These are phyloP conservation scores for Cronartium quercuum DNA, from an alignment of 1,284 basidiomycete species.

Conservation along the genomic window DNA sequence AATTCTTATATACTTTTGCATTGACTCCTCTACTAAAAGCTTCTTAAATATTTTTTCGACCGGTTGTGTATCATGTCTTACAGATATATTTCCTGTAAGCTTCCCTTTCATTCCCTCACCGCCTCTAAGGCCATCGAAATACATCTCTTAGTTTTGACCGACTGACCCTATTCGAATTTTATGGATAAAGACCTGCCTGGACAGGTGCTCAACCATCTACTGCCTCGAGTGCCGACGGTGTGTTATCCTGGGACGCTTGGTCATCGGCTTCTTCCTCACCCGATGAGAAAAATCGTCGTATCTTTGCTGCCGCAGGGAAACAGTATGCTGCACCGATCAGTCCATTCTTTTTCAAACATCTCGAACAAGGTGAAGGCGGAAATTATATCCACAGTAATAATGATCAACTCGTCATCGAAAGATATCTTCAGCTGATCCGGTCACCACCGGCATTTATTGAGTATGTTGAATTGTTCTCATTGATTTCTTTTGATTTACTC, in stretches of 20 bases:
- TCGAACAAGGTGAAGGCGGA: neutral
- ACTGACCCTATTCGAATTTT: neutral
- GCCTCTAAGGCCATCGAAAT: neutral
- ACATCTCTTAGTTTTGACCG: neutral
- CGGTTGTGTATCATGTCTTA: neutral
- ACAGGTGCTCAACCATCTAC: slow-evolving; percentile 3
- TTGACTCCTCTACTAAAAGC: neutral
- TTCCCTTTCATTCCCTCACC: neutral
- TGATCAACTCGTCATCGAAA: slow-evolving; percentile 6
- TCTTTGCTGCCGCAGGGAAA: slow-evolving; percentile 3
- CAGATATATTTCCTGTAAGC: slow-evolving; percentile 34
- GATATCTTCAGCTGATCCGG: neutral
- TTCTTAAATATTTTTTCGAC: neutral
- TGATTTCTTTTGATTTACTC: neutral
- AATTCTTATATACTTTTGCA: too few species aligned
- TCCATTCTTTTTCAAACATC: slow-evolving; percentile 30
- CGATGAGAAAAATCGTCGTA: neutral
- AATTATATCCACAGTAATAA: slow-evolving; percentile 18
- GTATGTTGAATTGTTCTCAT: neutral
- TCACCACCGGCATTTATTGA: slow-evolving; percentile 30
- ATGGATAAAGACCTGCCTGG: slow-evolving; percentile 15
- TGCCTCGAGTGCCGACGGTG: slow-evolving; percentile 10
- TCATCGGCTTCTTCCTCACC: neutral
- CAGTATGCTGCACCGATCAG: slow-evolving; percentile 31
- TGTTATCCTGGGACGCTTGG: slow-evolving; percentile 34